phyloP scores from a whole-genome alignment of 371 early-diverging fungal species.

The Ecytonucleospora hepatopenaei region DNA sequence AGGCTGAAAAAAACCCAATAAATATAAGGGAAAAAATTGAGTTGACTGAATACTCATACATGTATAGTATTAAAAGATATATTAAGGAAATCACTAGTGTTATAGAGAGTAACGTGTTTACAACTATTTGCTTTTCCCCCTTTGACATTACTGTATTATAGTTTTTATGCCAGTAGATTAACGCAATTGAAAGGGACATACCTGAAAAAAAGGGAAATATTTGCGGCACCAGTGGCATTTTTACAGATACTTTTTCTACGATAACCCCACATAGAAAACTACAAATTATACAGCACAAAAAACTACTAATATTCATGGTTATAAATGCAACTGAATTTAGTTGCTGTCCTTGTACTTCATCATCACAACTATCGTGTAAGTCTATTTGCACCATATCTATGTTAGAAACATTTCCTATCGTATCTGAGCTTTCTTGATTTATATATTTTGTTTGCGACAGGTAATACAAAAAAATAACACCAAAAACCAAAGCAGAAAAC shows the following conservation, averaged over 20 bases:
- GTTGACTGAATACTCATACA: background rate
- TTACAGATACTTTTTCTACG: background rate
- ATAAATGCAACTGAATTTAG: too few species aligned
- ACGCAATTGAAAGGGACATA: background rate
- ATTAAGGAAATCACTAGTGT: background rate
- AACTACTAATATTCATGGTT: too few species aligned
- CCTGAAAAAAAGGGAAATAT: conserved; percentile 1
- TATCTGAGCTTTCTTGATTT: too few species aligned
- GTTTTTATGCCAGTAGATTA: background rate
- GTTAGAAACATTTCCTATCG: too few species aligned
- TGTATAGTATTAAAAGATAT: background rate
- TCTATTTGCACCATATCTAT: too few species aligned
- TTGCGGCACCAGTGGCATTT: background rate
- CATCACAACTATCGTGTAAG: too few species aligned
- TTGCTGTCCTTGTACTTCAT: too few species aligned
- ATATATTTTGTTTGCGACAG: too few species aligned
- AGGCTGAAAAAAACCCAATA: background rate
- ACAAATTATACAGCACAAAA: too few species aligned
- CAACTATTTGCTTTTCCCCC: background rate
- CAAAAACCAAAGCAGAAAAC: background rate
- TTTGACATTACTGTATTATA: background rate
- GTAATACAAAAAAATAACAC: too few species aligned
- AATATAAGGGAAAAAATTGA: background rate
- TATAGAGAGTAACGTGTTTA: background rate
- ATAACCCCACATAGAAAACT: background rate